These are phyloP conservation scores for Stephania cephalantha DNA, from an alignment of 164 flowering plant genomes.

Conservation along the genomic window DNA sequence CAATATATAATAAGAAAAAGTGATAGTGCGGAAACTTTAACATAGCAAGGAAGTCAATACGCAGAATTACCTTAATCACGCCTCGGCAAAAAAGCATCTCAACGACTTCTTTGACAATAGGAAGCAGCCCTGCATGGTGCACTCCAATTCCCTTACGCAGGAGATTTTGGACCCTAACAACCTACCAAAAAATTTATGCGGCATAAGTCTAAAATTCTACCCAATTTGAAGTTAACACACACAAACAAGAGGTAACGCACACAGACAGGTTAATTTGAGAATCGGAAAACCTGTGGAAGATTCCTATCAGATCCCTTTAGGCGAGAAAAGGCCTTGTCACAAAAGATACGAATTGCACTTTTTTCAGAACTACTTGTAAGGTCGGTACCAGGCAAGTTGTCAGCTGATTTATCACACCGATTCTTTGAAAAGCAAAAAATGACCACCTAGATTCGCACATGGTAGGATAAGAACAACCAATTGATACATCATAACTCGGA, in stretches of 20 bases:
- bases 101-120: slow-evolving; percentile 98
- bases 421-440: slow-evolving; percentile 97
- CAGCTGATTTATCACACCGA: slow-evolving; percentile 96
- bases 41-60: background rate
- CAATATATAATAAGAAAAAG: background rate
- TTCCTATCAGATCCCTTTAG: slow-evolving; percentile 95
- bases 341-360: slow-evolving; percentile 89
- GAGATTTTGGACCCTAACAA: slow-evolving; percentile 83
- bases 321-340: slow-evolving; percentile 98
- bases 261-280: background rate
- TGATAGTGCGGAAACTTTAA: background rate
- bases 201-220: slow-evolving; percentile 3
- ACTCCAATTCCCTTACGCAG: slow-evolving; percentile 90
- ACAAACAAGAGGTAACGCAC: background rate
- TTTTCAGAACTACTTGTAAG: slow-evolving; percentile 91
- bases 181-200: slow-evolving; percentile 31
- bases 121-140: slow-evolving; percentile 98
- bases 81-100: slow-evolving; percentile 99
- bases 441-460: slow-evolving; percentile 55
- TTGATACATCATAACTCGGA: background rate
- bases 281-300: slow-evolving; percentile 76
- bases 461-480: background rate
- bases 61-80: slow-evolving; percentile 67
- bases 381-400: slow-evolving; percentile 58
- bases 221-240: slow-evolving; percentile 1